Evolutionary conservation across 305 asterid species (phyloP).

Genomic region (Withania somnifera): DNA sequence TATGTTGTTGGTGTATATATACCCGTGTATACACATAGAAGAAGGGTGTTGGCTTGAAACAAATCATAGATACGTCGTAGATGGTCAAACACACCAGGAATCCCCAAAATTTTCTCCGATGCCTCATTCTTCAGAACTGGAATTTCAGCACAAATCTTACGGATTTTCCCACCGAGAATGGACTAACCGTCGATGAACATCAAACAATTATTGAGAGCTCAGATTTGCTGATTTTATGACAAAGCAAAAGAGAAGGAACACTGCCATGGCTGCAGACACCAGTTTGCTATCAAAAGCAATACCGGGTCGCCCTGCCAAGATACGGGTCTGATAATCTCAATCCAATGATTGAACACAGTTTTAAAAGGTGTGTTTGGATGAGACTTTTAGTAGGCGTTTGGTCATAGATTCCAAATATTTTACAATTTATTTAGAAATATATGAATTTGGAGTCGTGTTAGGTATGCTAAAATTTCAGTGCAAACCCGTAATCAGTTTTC

Average conservation of each 20-base stretch:
- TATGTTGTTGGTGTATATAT: not conserved
- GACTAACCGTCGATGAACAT: no score
- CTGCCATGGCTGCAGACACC: no score
- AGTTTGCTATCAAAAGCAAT: not conserved
- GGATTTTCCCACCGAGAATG: not conserved
- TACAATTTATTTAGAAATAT: no score
- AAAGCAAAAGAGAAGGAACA: not conserved
- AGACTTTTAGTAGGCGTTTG: no score
- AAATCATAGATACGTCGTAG: not conserved
- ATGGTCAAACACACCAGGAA: not conserved
- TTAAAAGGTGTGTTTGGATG: not conserved
- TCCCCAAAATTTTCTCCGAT: not conserved
- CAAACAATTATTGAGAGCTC: not conserved
- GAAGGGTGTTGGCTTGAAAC: not conserved
- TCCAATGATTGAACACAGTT: not conserved
- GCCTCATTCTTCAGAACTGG: no score
- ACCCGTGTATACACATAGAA: not conserved
- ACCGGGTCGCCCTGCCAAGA: constrained; percentile 12
- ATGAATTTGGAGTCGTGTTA: no score
- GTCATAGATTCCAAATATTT: no score
- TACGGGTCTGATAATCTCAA: not conserved
- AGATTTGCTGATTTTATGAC: not conserved
- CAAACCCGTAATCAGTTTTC: no score
- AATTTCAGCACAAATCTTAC: not conserved
- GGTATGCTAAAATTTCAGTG: no score